Base-by-base conservation (phyloP, 208 protist genomes). In the Borovskyia barvae region DNA sequence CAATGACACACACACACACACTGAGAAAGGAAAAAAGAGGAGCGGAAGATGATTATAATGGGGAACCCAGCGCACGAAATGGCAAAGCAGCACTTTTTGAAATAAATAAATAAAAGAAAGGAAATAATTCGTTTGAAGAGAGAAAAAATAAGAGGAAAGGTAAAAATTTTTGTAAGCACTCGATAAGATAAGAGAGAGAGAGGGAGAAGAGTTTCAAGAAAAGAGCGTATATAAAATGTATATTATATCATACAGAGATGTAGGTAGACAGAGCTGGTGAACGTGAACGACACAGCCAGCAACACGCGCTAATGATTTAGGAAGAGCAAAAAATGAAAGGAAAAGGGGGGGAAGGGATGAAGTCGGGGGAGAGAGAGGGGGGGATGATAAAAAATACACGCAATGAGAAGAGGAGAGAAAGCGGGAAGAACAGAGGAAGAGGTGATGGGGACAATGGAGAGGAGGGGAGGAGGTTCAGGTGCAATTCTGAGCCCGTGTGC, bases 261-360 rank as follows among this genome's bases (percentile, higher is more conserved):
- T n/a, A n/a, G n/a, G n/a, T n/a, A n/a, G n/a, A n/a, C n/a, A n/a
- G n/a, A n/a, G n/a, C n/a, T n/a, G n/a, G n/a, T n/a, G n/a, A n/a
- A n/a, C n/a, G n/a, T n/a, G n/a, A 19, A 14, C 40, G 40, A 45
- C 19, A 7, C 40, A 6, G n/a, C 19, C 19, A 25, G 42, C 28
- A 50, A 50, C 24, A 32, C 19, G 45, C 5, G 22, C 42, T 30
- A 48, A 28, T 5, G n/a, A n/a, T n/a, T n/a, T n/a, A 40, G 2
- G 40, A 40, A 40, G 30, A 40, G 22, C 19, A 1, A 40, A 50
- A 72, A 37, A 22, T 26, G 17, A 58, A 58, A 40, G 19, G 20
- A 57, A 46, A 55, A 52, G 37, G 20, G 17, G 24, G 26, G 40
- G 26, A 55, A 66, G 29, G 5, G 46, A 32, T 17, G 48, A 14